phyloP scores from a whole-genome alignment of 2,329 filamentous ascomycete genomes.

The Malbranchea cinnamomea region DNA sequence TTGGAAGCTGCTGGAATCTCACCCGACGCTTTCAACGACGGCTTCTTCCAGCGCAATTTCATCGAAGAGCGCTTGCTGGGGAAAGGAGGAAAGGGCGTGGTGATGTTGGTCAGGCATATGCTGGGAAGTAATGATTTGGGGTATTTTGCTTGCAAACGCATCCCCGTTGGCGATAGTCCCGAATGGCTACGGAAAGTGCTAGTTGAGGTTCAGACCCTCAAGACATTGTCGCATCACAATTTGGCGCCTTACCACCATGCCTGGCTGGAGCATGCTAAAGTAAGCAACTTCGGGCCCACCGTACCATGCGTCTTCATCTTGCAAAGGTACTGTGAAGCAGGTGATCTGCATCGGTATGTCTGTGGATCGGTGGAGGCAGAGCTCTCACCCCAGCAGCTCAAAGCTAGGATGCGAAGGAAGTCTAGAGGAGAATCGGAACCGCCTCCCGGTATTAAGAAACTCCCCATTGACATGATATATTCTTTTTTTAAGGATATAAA shows the following conservation, averaged over 20 bases:
- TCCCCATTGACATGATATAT: slow-evolving; percentile 84
- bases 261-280: slow-evolving; percentile 80
- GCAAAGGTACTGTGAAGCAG: slow-evolving; percentile 92
- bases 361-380: slow-evolving; percentile 48
- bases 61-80: slow-evolving; percentile 76
- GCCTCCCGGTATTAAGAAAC: slow-evolving; percentile 38
- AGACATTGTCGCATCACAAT: slow-evolving; percentile 84
- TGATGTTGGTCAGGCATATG: slow-evolving; percentile 82
- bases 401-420: slow-evolving; percentile 67
- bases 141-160: slow-evolving; percentile 89
- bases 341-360: slow-evolving; percentile 79
- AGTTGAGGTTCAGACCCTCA: slow-evolving; percentile 81
- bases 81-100: slow-evolving; percentile 83
- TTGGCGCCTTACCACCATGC: slow-evolving; percentile 94
- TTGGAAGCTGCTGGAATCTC: slow-evolving; percentile 81
- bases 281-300: slow-evolving; percentile 74
- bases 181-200: slow-evolving; percentile 90
- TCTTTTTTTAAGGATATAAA: slow-evolving; percentile 94
- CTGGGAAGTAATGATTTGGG: slow-evolving; percentile 80
- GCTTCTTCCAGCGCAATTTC: slow-evolving; percentile 90
- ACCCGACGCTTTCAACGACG: slow-evolving; percentile 71
- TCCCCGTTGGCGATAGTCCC: slow-evolving; percentile 89
- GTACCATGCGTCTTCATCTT: slow-evolving; percentile 94
- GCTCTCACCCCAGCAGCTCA: slow-evolving; percentile 66
- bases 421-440: slow-evolving; percentile 63